These are phyloP conservation scores for Quercus agrifolia DNA, from an alignment of 306 rosid genomes.

Conservation along the genomic window DNA sequence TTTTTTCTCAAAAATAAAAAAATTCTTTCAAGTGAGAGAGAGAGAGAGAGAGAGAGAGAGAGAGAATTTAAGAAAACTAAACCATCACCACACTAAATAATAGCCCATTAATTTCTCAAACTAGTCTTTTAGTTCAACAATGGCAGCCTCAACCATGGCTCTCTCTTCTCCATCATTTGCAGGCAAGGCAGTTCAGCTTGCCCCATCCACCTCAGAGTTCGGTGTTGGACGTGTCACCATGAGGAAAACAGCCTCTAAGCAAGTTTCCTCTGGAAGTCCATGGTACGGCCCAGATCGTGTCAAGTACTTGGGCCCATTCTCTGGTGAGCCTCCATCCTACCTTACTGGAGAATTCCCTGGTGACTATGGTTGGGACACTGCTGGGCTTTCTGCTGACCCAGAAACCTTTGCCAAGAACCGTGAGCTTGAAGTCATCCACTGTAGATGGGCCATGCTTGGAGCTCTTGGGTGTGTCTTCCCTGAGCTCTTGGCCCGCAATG, in stretches of 20 bases:
- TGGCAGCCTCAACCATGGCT: conserved; percentile 34
- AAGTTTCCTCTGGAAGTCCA: no score
- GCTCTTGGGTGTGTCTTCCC: conserved; percentile 86
- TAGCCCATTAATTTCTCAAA: neutral
- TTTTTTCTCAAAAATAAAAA: no score
- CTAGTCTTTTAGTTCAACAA: neutral
- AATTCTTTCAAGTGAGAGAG: no score
- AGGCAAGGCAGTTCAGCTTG: conserved; percentile 28
- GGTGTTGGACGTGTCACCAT: conserved; percentile 25
- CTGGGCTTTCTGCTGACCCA: conserved; percentile 87
- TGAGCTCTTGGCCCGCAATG: conserved; percentile 80
- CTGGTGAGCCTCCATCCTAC: conserved; percentile 44
- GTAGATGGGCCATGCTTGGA: conserved; percentile 92
- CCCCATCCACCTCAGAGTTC: conserved; percentile 11
- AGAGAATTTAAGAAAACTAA: no score
- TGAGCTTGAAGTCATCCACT: conserved; percentile 81
- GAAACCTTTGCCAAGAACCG: conserved; percentile 82
- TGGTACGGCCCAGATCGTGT: no score
- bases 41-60: no score
- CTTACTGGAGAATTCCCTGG: conserved; percentile 73
- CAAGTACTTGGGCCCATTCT: no score
- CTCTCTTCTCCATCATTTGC: conserved; percentile 31
- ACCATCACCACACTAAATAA: neutral
- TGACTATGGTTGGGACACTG: conserved; percentile 92
- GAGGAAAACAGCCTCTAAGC: conserved; percentile 16